Percentiles rank a stretch among this genome's conserved stretches.
These are phyloP conservation scores for Elongisporangium undulatum DNA, from an alignment of 352 stramenopile species.

Conservation along the genomic window DNA sequence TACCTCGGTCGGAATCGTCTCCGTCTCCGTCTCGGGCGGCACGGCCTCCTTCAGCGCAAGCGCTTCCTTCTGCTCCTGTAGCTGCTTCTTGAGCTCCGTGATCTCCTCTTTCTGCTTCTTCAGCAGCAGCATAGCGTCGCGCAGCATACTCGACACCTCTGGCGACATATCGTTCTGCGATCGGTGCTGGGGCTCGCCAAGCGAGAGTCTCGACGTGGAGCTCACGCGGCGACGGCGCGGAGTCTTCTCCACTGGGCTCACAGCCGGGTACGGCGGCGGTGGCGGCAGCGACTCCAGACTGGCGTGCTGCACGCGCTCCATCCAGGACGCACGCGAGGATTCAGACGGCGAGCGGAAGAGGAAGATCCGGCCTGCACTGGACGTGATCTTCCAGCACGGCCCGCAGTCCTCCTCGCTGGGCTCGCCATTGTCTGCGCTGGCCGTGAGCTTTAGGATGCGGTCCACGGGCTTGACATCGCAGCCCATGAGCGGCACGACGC, in stretches of 20 bases:
- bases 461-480: conserved; percentile 50
- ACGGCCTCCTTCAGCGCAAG: conserved; percentile 11
- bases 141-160: conserved; percentile 57
- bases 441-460: conserved; percentile 41
- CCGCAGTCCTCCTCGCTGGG: conserved; percentile 43
- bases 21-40: not conserved
- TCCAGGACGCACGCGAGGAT: conserved; percentile 45
- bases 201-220: conserved; percentile 14
- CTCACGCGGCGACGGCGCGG: conserved; percentile 13
- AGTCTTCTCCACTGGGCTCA: conserved; percentile 4
- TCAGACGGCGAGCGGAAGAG: conserved; percentile 57
- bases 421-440: conserved; percentile 17
- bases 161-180: conserved; percentile 18
- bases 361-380: conserved; percentile 40
- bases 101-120: conserved; percentile 73
- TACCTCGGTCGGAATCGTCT: not conserved
- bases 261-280: conserved; percentile 24
- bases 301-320: conserved; percentile 38
- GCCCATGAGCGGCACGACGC: conserved; percentile 45
- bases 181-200: not conserved
- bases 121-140: conserved; percentile 61
- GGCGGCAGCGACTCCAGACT: conserved; percentile 15
- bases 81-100: conserved; percentile 33
- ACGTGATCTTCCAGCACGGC: conserved; percentile 73
- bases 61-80: conserved; percentile 19